Percentiles rank a stretch among this genome's conserved stretches.
Evolutionary conservation across 2,329 filamentous ascomycete genomes (phyloP).

Genomic region (Ophiostoma pallidulum): DNA sequence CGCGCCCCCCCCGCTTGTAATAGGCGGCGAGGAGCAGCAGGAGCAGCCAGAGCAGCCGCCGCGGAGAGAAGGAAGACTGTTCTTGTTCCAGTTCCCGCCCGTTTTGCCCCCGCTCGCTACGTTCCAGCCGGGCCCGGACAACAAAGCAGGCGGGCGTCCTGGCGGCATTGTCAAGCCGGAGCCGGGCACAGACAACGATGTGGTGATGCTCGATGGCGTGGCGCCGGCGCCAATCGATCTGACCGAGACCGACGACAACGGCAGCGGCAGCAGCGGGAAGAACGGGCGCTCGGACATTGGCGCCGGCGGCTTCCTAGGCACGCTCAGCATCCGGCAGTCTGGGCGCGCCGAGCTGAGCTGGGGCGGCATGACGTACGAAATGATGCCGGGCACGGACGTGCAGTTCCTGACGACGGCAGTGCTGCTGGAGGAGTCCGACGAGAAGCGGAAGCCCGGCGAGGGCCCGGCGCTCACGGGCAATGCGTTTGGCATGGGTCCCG

Average conservation of each 20-base stretch:
- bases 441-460: conserved; percentile 38
- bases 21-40: neutral
- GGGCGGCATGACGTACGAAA: conserved; percentile 47
- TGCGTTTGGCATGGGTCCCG: conserved; percentile 52
- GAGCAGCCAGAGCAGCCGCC: conserved; percentile 5
- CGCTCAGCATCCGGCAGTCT: conserved; percentile 50
- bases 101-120: conserved; percentile 46
- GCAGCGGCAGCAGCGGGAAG: neutral
- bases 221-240: conserved; percentile 30
- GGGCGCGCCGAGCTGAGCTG: conserved; percentile 54
- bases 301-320: conserved; percentile 48
- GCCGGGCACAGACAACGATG: conserved; percentile 25
- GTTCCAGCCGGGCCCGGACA: neutral
- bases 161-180: conserved; percentile 31
- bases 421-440: conserved; percentile 48
- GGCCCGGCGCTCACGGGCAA: conserved; percentile 33
- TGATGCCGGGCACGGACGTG: conserved; percentile 41
- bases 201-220: conserved; percentile 29
- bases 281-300: conserved; percentile 17
- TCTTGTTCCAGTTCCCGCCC: conserved; percentile 57
- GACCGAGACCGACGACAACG: conserved; percentile 23
- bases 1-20: neutral
- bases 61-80: conserved; percentile 43
- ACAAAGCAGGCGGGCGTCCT: neutral
- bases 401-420: conserved; percentile 51